Conservation (phyloP, 1,284 basidiomycete species). For the Pisolithus thermaeus region DNA sequence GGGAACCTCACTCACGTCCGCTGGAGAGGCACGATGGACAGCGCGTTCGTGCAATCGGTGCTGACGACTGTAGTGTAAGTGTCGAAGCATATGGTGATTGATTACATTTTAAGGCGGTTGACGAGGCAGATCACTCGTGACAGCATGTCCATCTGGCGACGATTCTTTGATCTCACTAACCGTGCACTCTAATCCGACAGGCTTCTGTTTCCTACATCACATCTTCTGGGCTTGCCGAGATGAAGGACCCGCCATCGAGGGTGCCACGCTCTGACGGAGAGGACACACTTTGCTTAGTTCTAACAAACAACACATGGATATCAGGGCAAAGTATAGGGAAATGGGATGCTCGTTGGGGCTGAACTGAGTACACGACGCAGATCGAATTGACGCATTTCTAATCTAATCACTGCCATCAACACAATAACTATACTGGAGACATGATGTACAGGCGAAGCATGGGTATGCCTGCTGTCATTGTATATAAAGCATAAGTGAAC, state of each 20-base stretch:
- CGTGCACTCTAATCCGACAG: conserved; percentile 29
- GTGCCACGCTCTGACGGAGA: conserved; percentile 44
- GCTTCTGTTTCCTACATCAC: conserved; percentile 45
- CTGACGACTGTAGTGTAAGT: conserved; percentile 38
- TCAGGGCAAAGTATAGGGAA: conserved; percentile 43
- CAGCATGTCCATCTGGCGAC: conserved; percentile 7
- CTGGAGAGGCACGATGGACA: conserved; percentile 54
- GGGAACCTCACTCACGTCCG: conserved; percentile 45
- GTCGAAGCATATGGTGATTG: neutral
- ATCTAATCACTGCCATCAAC: conserved; percentile 27
- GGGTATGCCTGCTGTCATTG: conserved; percentile 20
- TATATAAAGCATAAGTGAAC: conserved; percentile 33
- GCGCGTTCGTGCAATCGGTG: conserved; percentile 44
- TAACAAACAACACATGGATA: conserved; percentile 31
- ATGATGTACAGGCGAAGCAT: conserved; percentile 30
- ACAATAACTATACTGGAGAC: conserved; percentile 28
- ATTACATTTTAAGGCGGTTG: neutral
- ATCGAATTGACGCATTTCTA: conserved; percentile 22
- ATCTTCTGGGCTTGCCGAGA: conserved; percentile 12
- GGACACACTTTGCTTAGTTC: conserved; percentile 44
- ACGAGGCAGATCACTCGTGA: conserved; percentile 13
- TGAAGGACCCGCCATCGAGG: conserved; percentile 26
- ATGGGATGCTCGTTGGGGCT: conserved; percentile 50
- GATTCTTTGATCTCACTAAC: conserved; percentile 11
- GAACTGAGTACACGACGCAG: conserved; percentile 15